phyloP scores from a whole-genome alignment of 495 filamentous ascomycete species.

The Venustampulla echinocandica region DNA sequence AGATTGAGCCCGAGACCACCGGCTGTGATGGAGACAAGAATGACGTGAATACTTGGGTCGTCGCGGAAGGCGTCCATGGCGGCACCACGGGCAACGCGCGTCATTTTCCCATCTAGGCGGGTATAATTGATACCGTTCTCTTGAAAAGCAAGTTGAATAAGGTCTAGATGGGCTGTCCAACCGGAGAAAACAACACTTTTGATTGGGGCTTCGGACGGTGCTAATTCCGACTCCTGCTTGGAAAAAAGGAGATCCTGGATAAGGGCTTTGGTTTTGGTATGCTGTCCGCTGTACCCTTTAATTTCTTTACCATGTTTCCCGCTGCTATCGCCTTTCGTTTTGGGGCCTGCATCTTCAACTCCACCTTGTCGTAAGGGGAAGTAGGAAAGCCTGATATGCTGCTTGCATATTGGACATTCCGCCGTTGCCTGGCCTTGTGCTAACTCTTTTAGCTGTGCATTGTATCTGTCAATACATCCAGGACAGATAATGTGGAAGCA shows the following conservation, averaged over 20 bases:
- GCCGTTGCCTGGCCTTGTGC: slow-evolving; percentile 28
- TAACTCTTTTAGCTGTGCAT: slow-evolving; percentile 29
- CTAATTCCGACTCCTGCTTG: slow-evolving; percentile 47
- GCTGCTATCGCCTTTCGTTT: slow-evolving; percentile 33
- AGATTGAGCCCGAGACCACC: slow-evolving; percentile 91
- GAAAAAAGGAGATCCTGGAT: slow-evolving; percentile 54
- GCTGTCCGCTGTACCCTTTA: slow-evolving; percentile 70
- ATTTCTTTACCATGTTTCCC: slow-evolving; percentile 48
- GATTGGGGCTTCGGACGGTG: slow-evolving; percentile 55
- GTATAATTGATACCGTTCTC: slow-evolving; percentile 56
- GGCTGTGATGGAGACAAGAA: slow-evolving; percentile 86
- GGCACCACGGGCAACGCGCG: slow-evolving; percentile 54
- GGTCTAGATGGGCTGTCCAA: slow-evolving; percentile 90
- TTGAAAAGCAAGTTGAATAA: slow-evolving; percentile 79
- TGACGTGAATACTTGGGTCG: slow-evolving; percentile 61
- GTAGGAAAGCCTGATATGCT: slow-evolving; percentile 46
- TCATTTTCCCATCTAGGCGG: slow-evolving; percentile 88
- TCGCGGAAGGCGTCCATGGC: slow-evolving; percentile 70
- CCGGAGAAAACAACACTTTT: slow-evolving; percentile 89
- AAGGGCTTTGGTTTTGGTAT: slow-evolving; percentile 82
- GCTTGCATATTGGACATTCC: slow-evolving; percentile 59
- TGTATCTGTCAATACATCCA: slow-evolving; percentile 52
- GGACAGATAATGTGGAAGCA: slow-evolving; percentile 80
- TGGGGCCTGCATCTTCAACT: slow-evolving; percentile 46
- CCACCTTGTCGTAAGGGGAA: slow-evolving; percentile 60